Base-by-base conservation (phyloP, 345 rosid genomes). In the Stellera chamaejasme region DNA sequence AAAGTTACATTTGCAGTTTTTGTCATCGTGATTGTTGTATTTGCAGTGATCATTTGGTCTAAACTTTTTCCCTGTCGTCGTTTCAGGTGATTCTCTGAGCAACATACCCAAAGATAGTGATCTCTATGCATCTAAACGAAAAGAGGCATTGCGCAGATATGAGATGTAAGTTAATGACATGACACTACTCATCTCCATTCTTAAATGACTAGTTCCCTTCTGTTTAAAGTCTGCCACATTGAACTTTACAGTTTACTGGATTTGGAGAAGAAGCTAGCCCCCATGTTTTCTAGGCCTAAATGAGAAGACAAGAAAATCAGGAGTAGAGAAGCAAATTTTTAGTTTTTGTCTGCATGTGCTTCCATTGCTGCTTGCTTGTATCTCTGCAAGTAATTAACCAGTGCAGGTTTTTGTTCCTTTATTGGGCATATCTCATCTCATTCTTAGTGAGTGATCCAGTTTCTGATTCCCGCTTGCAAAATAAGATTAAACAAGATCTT, bases 41-140 rank as follows among this genome's bases (percentile, higher is more conserved):
- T 25, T 14, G 11, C 43, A 32, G 2, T 16, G 23, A 42, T 57
- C 0, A 27, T 23, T 32, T 5, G 27, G 4, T 32, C 6, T n/a
- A 8, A 5, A 32, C 39, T 32, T 2, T 32, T 32, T 32, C 9
- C 39, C 2, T 32, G 5, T 32, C 36, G 25, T 49, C 10, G 64
- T 54, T 67, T 14, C 54, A 92, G 95, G 70, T 66, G 82, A 82
- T 58, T 83, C 89, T n/a, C 55, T 82, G 76, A 81, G 62, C 75
- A 76, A 77, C 67, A 65, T 86, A 54, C 96, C 99, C 0, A 88
- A 83, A 65, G 97, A 88, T 58, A 80, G 96, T 64, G 93, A 93
- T 14, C 66, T 86, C 14, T 86, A 88, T 58, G 16, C 63, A 15
- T 67, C 86, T 43, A 93, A 88, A 76, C 76, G 75, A 57, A 84